Conservation (phyloP, 345 rosid genomes). For the Euphorbia lathyris region DNA sequence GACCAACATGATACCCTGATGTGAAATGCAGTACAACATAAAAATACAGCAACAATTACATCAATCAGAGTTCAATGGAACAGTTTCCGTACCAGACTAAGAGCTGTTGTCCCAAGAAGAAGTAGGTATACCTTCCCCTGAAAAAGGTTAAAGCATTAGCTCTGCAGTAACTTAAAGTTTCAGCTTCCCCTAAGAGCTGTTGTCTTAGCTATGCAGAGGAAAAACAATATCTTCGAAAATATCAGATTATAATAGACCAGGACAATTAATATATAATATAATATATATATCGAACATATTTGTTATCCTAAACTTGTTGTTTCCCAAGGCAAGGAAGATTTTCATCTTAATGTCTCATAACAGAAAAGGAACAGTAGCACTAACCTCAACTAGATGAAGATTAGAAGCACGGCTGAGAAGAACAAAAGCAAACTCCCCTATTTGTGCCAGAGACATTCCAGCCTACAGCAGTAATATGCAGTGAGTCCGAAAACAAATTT, state of each 20-base stretch:
- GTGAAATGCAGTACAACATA: not conserved
- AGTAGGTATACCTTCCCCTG: slow-evolving; percentile 86
- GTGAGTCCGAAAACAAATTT: not conserved
- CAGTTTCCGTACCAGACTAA: slow-evolving; percentile 56
- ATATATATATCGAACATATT: not conserved
- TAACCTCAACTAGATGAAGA: slow-evolving; percentile 92
- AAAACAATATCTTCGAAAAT: too few species aligned
- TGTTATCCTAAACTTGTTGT: not conserved
- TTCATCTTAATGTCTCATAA: not conserved
- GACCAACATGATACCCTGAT: not conserved
- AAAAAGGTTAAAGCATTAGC: slow-evolving; percentile 18
- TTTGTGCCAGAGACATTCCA: slow-evolving; percentile 95
- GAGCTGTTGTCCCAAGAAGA: slow-evolving; percentile 94
- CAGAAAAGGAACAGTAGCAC: slow-evolving; percentile 12
- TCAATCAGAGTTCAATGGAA: not conserved
- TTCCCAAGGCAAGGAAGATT: not conserved
- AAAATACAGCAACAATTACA: not conserved
- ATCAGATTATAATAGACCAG: not conserved
- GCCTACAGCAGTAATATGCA: slow-evolving; percentile 39
- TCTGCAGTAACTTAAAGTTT: not conserved
- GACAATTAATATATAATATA: not conserved
- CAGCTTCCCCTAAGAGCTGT: not conserved
- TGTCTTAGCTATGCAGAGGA: too few species aligned
- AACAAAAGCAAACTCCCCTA: slow-evolving; percentile 96
- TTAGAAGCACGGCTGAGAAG: slow-evolving; percentile 97